phyloP scores from a whole-genome alignment of 768 basidiomycete genomes.

The Suillus variegatus region DNA sequence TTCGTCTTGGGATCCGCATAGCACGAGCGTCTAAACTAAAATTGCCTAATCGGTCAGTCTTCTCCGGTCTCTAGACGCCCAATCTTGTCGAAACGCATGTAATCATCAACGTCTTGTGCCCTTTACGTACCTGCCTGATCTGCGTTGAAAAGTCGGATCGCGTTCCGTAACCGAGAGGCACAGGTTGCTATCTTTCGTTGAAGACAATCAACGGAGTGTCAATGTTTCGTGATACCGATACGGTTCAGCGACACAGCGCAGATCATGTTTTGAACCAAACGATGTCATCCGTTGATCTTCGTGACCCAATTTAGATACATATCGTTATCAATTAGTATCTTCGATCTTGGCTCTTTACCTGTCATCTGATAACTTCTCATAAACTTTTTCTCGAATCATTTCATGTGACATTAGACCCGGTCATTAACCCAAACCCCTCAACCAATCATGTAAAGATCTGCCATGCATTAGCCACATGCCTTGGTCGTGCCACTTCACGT shows the following conservation, averaged over 20 bases:
- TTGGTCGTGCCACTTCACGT: neutral
- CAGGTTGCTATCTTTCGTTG: neutral
- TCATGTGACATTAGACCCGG: constrained; percentile 10
- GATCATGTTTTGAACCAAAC: neutral
- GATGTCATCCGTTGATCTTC: neutral
- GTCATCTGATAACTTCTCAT: constrained; percentile 12
- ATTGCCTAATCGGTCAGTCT: neutral
- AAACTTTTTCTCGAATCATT: neutral
- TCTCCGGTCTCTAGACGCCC: neutral
- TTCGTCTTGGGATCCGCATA: constrained; percentile 12
- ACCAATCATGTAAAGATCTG: constrained; percentile 1
- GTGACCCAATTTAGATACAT: neutral
- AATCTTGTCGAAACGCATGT: neutral
- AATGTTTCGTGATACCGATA: neutral
- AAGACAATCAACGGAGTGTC: neutral
- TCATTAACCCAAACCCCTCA: constrained; percentile 19
- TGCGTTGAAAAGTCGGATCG: neutral
- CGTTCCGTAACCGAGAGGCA: constrained; percentile 1
- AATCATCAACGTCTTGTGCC: neutral
- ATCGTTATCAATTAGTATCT: neutral
- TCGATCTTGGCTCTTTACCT: constrained; percentile 15
- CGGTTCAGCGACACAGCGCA: neutral
- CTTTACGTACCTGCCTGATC: too few species aligned
- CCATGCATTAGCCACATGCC: constrained; percentile 5
- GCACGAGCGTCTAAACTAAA: neutral